Conservation (phyloP, 179 eudicot genomes). For the Gypsophila paniculata region DNA sequence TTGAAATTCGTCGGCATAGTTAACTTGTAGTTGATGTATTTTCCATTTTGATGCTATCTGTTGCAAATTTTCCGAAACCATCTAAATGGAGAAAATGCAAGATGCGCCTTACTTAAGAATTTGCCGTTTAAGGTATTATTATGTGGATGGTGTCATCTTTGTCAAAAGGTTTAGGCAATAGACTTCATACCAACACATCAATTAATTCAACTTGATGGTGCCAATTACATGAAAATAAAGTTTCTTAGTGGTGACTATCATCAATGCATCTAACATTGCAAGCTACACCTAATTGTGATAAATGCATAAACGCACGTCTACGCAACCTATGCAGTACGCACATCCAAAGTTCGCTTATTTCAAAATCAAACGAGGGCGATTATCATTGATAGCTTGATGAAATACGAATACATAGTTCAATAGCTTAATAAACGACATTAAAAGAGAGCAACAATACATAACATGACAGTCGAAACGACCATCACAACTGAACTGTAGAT, state of each 20-base stretch:
- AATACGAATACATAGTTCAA: not conserved
- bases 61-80: too few species aligned
- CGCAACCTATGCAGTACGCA: not conserved
- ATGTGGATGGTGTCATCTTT: not conserved
- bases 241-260: not conserved
- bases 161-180: not conserved
- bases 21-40: not conserved
- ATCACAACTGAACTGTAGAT: conserved; percentile 16
- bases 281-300: not conserved
- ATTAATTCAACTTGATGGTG: not conserved
- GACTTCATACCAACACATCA: conserved; percentile 1
- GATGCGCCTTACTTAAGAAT: not conserved
- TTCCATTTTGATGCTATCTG: too few species aligned
- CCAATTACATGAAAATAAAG: not conserved
- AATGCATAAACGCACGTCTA: not conserved
- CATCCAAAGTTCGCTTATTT: not conserved
- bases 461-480: conserved; percentile 16
- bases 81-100: not conserved
- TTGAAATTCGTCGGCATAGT: too few species aligned
- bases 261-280: not conserved
- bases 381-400: too few species aligned
- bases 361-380: too few species aligned
- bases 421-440: not conserved
- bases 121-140: not conserved
- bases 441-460: conserved; percentile 12